phyloP scores from a whole-genome alignment of 2,329 filamentous ascomycete species.

The Pyrenophora seminiperda region DNA sequence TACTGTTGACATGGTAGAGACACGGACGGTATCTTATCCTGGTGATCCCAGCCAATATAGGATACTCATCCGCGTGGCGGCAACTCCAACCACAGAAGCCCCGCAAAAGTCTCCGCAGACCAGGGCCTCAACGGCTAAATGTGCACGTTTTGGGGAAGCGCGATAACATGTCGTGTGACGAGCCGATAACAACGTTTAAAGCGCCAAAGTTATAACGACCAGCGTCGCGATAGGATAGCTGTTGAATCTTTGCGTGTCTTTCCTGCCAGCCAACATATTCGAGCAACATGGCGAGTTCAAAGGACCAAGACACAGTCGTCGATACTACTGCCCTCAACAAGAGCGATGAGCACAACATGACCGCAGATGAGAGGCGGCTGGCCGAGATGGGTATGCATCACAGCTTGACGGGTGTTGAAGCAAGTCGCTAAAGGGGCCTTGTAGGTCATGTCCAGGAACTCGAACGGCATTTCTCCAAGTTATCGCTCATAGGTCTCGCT shows the following conservation, averaged over 20 bases:
- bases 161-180: background rate
- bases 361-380: conserved; percentile 11
- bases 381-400: conserved; percentile 13
- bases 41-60: background rate
- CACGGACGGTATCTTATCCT: background rate
- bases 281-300: background rate
- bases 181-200: background rate
- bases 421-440: background rate
- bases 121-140: background rate
- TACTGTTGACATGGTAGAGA: too few relatives aligned
- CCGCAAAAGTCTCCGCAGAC: background rate
- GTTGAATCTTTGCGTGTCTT: background rate
- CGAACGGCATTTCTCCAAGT: conserved; percentile 11
- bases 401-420: background rate
- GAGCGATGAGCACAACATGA: background rate
- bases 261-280: background rate
- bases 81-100: background rate
- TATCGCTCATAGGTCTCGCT: conserved; percentile 15
- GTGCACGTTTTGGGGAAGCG: background rate
- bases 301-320: background rate
- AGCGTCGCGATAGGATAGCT: background rate
- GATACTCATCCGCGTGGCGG: too few relatives aligned
- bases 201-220: background rate
- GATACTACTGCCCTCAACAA: background rate
- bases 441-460: conserved; percentile 14